A percentile compares a stretch with the other conserved stretches of the same genome.
Evolutionary conservation across 495 filamentous ascomycete species (phyloP).

Genomic region (Xylaria intraflava): DNA sequence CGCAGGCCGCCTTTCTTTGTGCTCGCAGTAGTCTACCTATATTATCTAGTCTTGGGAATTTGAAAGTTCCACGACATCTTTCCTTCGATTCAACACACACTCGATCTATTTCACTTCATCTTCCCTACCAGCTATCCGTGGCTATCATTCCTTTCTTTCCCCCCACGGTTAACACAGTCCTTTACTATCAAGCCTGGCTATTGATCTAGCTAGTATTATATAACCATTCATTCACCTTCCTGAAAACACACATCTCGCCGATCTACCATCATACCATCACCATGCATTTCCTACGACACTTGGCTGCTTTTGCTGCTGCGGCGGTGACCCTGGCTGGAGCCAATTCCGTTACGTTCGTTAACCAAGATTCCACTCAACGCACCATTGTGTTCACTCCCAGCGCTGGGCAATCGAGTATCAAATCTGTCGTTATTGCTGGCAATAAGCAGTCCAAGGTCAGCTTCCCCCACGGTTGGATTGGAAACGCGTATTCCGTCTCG

Average conservation of each 20-base stretch:
- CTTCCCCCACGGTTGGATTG: slow-evolving; percentile 39
- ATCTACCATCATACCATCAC: slow-evolving; percentile 9
- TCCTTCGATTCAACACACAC: slow-evolving; percentile 1
- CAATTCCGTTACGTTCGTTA: slow-evolving; percentile 42
- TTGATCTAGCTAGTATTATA: slow-evolving; percentile 17
- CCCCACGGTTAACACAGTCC: slow-evolving; percentile 21
- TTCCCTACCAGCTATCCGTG: slow-evolving; percentile 20
- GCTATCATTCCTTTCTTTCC: slow-evolving; percentile 22
- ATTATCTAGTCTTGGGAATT: background rate
- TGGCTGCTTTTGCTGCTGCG: slow-evolving; percentile 21
- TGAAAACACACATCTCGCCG: slow-evolving; percentile 12
- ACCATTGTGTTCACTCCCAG: slow-evolving; percentile 38
- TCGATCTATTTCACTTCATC: slow-evolving; percentile 17
- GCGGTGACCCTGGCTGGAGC: slow-evolving; percentile 28
- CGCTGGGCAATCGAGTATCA: slow-evolving; percentile 17
- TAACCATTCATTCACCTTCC: slow-evolving; percentile 6
- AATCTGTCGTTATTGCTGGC: slow-evolving; percentile 26
- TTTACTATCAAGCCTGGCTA: slow-evolving; percentile 19
- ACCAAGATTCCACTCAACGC: slow-evolving; percentile 41
- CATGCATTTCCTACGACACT: slow-evolving; percentile 26
- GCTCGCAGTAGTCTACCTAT: background rate
- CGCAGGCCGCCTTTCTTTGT: background rate
- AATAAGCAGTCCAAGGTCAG: slow-evolving; percentile 20
- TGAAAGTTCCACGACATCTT: slow-evolving; percentile 4
- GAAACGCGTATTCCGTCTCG: slow-evolving; percentile 41